Evolutionary conservation across 164 flowering plant genomes (phyloP).

Genomic region (Nymphaea colorata): DNA sequence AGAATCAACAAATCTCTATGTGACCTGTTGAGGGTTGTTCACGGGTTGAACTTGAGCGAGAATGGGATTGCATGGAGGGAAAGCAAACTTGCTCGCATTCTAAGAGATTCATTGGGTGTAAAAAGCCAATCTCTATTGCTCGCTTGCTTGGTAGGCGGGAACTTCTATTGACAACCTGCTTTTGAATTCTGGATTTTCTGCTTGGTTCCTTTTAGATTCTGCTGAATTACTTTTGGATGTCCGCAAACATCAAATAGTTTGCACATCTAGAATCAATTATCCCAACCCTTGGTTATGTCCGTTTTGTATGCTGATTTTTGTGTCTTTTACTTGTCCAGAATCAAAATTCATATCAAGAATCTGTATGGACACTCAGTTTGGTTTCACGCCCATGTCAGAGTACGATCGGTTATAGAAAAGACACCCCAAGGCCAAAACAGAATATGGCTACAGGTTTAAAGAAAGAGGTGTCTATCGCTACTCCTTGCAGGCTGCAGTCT

Average conservation of each 20-base stretch:
- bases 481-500: neutral
- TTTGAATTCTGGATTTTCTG: neutral
- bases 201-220: neutral
- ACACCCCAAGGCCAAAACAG: neutral
- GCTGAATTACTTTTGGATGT: neutral
- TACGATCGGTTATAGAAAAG: neutral
- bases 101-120: conserved; percentile 61
- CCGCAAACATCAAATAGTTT: too few species aligned
- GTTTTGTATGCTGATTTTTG: neutral
- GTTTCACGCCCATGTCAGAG: neutral
- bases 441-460: too few species aligned
- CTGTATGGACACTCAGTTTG: conserved; percentile 30
- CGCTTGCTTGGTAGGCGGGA: neutral
- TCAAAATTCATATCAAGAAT: conserved; percentile 50
- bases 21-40: conserved; percentile 47
- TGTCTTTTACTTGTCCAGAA: conserved; percentile 20
- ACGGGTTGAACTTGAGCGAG: conserved; percentile 44
- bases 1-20: conserved; percentile 30
- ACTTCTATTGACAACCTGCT: neutral
- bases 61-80: conserved; percentile 57
- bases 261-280: too few species aligned
- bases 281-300: neutral
- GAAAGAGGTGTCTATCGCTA: neutral
- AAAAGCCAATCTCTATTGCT: conserved; percentile 17
- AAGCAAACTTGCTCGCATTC: conserved; percentile 53